Evolutionary conservation across 768 basidiomycete species (phyloP), one percentile per base, ranked within the genome.

Genomic region (Leccinum ochraceum): DNA sequence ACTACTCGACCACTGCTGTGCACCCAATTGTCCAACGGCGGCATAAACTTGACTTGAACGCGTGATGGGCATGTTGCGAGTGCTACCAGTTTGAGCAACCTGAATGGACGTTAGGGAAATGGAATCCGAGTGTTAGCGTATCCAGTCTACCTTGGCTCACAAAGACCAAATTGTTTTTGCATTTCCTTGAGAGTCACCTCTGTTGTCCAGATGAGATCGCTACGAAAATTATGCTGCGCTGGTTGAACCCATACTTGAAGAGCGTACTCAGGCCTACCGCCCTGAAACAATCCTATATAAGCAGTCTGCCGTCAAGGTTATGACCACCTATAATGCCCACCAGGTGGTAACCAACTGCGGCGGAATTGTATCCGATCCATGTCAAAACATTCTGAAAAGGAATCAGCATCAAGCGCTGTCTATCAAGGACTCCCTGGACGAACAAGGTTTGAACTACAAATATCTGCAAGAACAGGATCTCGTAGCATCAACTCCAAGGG

Each of bases 1-100:
- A 83, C 78, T 22, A 83, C 71, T 54, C 78, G 75, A 8, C 80
- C 82, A 20, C 71, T 68, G 11, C 79, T 75, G 64, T 85, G 83
- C 6, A 82, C 80, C 72, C 83, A 79, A 52, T 74, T 78, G 32
- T 85, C 82, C 22, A 83, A 67, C 13, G 76, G 72, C 4, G 70
- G 63, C 22, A 79, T 73, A 13, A 78, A 71, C 22, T 75, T 71
- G 1, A 83, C 72, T 0, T 76, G 76, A 9, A 80, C 64, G 51
- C 79, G 79, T 10, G 69, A 60, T 0, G 76, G 74, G 2, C 74
- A 60, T 1, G 69, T 60, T 5, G 75, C 75, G 28, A 81, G 61
- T 54, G 76, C 61, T 28, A 74, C 72, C 22, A 84, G 61, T 63
- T 77, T 78, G 24, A 63, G 66, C 34, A 80, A 63, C 56, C 80